Conservation (phyloP, 2,329 filamentous ascomycete species). For the Hypoxylon sp. region DNA sequence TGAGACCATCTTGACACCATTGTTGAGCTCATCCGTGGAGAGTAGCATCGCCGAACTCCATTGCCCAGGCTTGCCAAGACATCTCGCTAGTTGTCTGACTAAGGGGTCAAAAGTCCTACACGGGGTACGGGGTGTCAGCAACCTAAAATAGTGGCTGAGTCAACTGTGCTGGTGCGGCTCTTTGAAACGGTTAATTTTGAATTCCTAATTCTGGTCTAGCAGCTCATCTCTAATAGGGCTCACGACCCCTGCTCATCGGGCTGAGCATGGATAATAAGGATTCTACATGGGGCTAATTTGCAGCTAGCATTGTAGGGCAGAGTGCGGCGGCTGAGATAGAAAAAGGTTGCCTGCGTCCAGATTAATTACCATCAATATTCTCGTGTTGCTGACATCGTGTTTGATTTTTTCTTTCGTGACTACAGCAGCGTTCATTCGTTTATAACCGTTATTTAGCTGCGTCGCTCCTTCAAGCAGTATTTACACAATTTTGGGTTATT, state of each 20-base stretch:
- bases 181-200: slow-evolving; percentile 6
- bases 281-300: slow-evolving; percentile 6
- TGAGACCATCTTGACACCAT: background rate
- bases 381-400: background rate
- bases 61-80: slow-evolving; percentile 6
- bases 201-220: slow-evolving; percentile 4
- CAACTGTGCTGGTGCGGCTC: slow-evolving; percentile 22
- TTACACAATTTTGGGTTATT: background rate
- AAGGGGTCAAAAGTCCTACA: background rate
- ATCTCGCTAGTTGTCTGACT: background rate
- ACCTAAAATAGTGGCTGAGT: slow-evolving; percentile 12
- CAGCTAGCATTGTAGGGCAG: background rate
- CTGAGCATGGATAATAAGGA: slow-evolving; percentile 11
- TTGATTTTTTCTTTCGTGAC: background rate
- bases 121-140: background rate
- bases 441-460: slow-evolving; percentile 6
- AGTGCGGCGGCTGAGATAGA: slow-evolving; percentile 13
- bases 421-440: slow-evolving; percentile 21
- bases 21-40: background rate
- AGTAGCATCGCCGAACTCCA: background rate
- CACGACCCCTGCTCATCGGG: slow-evolving; percentile 12
- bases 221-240: slow-evolving; percentile 6
- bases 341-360: slow-evolving; percentile 15
- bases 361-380: background rate
- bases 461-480: slow-evolving; percentile 1